Conservation (phyloP, 805 yeast species). For the Nakazawaea pomicola region DNA sequence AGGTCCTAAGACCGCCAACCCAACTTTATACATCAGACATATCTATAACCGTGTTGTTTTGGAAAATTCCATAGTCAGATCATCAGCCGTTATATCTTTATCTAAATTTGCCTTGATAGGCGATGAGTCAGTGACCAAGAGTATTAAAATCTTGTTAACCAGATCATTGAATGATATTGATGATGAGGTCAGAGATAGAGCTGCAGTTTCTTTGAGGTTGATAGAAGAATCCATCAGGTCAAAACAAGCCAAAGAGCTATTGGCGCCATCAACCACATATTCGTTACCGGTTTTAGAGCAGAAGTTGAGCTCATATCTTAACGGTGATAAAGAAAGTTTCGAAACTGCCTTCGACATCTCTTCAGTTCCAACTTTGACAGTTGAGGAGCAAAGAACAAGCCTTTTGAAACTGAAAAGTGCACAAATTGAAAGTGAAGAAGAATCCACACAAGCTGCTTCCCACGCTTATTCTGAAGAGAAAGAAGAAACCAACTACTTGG, state of each 20-base stretch:
- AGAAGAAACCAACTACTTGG: constrained; percentile 23
- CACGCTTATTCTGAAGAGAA: constrained; percentile 17
- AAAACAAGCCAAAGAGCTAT: constrained; percentile 40
- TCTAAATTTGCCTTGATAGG: constrained; percentile 83
- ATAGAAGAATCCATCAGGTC: constrained; percentile 19
- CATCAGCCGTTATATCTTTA: constrained; percentile 90
- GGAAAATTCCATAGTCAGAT: constrained; percentile 92
- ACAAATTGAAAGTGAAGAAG: constrained; percentile 19
- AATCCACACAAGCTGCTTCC: constrained; percentile 16
- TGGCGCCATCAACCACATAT: constrained; percentile 63
- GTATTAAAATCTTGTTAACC: constrained; percentile 68
- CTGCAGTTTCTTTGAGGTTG: constrained; percentile 76
- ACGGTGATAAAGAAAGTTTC: constrained; percentile 42
- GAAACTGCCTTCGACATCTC: constrained; percentile 64
- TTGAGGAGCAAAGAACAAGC: constrained; percentile 63
- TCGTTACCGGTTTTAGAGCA: constrained; percentile 76
- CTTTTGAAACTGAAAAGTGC: constrained; percentile 52
- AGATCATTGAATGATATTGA: constrained; percentile 87
- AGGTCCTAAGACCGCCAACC: constrained; percentile 83
- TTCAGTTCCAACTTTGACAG: constrained; percentile 58
- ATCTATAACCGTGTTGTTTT: constrained; percentile 95
- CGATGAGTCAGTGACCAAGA: constrained; percentile 59
- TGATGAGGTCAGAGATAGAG: constrained; percentile 98
- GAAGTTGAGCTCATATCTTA: constrained; percentile 68
- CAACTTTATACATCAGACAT: constrained; percentile 89